These are phyloP conservation scores for Tuber borchii DNA, from an alignment of 495 filamentous ascomycete genomes.

Conservation along the genomic window DNA sequence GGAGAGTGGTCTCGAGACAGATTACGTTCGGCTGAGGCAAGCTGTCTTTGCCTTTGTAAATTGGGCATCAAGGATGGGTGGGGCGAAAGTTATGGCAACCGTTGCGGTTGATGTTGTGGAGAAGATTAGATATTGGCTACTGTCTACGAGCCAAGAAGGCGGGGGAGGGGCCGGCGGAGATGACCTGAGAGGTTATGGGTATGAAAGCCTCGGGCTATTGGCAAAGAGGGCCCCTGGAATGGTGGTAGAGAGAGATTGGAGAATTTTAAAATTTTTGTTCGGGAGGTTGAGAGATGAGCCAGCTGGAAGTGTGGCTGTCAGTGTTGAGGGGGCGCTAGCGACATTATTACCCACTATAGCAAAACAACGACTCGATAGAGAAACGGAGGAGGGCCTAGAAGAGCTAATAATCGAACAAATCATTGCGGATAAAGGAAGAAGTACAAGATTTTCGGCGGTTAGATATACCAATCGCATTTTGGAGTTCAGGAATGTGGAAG, in stretches of 20 bases:
- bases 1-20: conserved; percentile 53
- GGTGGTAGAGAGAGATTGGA: conserved; percentile 52
- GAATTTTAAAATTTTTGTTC: conserved; percentile 58
- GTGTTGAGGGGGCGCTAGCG: conserved; percentile 80
- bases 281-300: conserved; percentile 70
- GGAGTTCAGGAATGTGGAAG: conserved; percentile 66
- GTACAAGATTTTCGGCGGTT: conserved; percentile 71
- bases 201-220: conserved; percentile 78
- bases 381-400: conserved; percentile 43
- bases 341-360: conserved; percentile 59
- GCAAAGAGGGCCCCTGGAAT: conserved; percentile 52
- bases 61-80: conserved; percentile 74
- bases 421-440: conserved; percentile 55
- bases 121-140: conserved; percentile 57
- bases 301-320: conserved; percentile 67
- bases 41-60: conserved; percentile 85
- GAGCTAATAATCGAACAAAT: conserved; percentile 62
- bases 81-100: conserved; percentile 51
- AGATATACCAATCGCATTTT: conserved; percentile 89
- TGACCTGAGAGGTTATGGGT: conserved; percentile 62
- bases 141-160: conserved; percentile 59
- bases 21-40: conserved; percentile 52
- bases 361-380: conserved; percentile 39
- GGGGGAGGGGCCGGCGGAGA: conserved; percentile 43
- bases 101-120: conserved; percentile 66